Conservation (phyloP, 345 rosid species). For the Odontarrhena argentea region DNA sequence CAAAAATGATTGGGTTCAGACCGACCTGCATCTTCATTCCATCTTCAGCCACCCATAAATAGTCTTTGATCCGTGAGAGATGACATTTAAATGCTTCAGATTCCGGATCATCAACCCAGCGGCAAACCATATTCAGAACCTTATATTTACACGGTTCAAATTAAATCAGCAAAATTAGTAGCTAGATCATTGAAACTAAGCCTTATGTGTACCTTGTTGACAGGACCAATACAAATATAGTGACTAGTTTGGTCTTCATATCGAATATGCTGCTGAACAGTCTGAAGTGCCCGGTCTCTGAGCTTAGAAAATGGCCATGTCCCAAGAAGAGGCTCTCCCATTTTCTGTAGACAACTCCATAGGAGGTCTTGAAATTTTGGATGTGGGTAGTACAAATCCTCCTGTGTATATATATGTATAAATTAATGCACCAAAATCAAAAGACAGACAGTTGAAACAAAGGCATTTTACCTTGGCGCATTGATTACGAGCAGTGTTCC, state of each 20-base stretch:
- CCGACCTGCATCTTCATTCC: constrained; percentile 66
- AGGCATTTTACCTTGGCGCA: constrained; percentile 42
- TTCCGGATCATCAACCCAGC: constrained; percentile 69
- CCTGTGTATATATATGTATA: constrained; percentile 16
- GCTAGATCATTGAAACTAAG: not conserved
- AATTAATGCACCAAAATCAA: not conserved
- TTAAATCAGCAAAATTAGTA: not conserved
- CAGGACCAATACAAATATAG: constrained; percentile 50
- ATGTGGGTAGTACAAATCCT: constrained; percentile 52
- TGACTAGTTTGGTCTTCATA: constrained; percentile 52
- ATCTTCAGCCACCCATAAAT: constrained; percentile 69
- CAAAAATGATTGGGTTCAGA: not conserved
- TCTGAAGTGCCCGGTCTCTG: constrained; percentile 43
- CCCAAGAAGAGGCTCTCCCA: constrained; percentile 47
- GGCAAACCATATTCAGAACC: constrained; percentile 61
- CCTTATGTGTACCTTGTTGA: constrained; percentile 38
- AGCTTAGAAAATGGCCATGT: constrained; percentile 52
- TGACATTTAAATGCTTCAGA: constrained; percentile 56
- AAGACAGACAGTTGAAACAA: too few relatives aligned
- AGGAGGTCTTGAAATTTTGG: constrained; percentile 46
- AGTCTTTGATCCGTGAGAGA: constrained; percentile 60
- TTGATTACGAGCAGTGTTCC: constrained; percentile 54
- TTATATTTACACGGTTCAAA: not conserved
- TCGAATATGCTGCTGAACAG: constrained; percentile 44
- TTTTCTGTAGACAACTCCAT: constrained; percentile 46